These are phyloP conservation scores for Dactylellina leptospora DNA, from an alignment of 2,329 filamentous ascomycete species.

Conservation along the genomic window DNA sequence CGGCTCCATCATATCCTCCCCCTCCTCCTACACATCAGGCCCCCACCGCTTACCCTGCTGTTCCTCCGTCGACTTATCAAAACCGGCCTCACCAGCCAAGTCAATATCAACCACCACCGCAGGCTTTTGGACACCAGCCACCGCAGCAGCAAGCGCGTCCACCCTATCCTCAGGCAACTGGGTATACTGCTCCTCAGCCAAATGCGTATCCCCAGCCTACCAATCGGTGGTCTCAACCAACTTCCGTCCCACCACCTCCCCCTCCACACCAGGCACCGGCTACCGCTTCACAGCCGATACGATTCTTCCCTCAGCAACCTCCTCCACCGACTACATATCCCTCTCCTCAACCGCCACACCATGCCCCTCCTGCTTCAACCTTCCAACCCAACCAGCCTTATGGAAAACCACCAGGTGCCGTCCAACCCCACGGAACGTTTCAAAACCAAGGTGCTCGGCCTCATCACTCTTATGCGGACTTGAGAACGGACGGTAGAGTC, in stretches of 20 bases:
- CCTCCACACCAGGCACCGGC: slow-evolving; percentile 36
- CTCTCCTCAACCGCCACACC: slow-evolving; percentile 32
- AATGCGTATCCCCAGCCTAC: slow-evolving; percentile 38
- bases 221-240: slow-evolving; percentile 43
- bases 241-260: slow-evolving; percentile 29
- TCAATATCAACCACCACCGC: slow-evolving; percentile 48
- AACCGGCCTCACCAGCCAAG: slow-evolving; percentile 41
- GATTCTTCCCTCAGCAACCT: slow-evolving; percentile 50
- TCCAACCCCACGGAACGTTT: slow-evolving; percentile 32
- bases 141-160: slow-evolving; percentile 38
- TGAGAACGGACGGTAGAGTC: slow-evolving; percentile 42
- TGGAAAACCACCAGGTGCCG: slow-evolving; percentile 30
- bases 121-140: slow-evolving; percentile 49
- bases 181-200: slow-evolving; percentile 19
- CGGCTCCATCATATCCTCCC: slow-evolving; percentile 32
- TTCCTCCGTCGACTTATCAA: slow-evolving; percentile 30
- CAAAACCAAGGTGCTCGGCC: slow-evolving; percentile 37
- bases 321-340: slow-evolving; percentile 44
- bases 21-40: slow-evolving; percentile 33
- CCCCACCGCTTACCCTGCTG: slow-evolving; percentile 29
- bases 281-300: slow-evolving; percentile 33
- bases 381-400: slow-evolving; percentile 34
- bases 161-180: slow-evolving; percentile 32
- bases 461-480: slow-evolving; percentile 46
- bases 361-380: slow-evolving; percentile 15